Evolutionary conservation across 2,329 filamentous ascomycete genomes (phyloP).

Genomic region (Tolypocladium album): DNA sequence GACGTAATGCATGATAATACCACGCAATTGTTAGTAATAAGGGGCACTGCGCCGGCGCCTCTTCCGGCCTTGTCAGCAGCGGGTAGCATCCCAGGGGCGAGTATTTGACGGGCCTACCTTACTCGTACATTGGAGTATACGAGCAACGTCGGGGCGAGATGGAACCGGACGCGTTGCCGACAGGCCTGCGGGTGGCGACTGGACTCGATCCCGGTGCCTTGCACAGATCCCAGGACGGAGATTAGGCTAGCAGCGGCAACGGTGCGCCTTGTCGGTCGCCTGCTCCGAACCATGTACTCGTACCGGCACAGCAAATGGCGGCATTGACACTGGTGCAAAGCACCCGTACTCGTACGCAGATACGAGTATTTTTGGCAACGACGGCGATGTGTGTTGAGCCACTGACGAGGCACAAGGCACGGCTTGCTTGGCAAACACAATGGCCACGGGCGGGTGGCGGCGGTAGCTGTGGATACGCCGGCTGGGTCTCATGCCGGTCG

Average conservation of each 20-base stretch:
- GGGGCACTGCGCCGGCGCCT: background rate
- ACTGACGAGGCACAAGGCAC: background rate
- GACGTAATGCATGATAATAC: background rate
- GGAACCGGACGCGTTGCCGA: background rate
- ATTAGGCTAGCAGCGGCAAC: background rate
- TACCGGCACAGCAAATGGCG: background rate
- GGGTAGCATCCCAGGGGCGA: background rate
- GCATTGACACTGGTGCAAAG: background rate
- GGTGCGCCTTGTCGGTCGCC: no score
- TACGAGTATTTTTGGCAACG: background rate
- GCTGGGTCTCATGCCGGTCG: background rate
- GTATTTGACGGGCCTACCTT: background rate
- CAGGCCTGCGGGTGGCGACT: background rate
- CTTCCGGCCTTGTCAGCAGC: background rate
- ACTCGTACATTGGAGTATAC: background rate
- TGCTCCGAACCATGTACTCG: background rate
- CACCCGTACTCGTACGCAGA: background rate
- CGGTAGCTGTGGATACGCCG: background rate
- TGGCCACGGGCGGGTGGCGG: background rate
- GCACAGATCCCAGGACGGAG: background rate
- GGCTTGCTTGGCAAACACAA: background rate
- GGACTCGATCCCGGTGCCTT: background rate
- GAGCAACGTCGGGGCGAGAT: background rate
- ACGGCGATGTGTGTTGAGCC: background rate
- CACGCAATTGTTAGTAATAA: background rate